These are phyloP conservation scores for Xerocomus nothofagi DNA, from an alignment of 1,284 basidiomycete genomes.

Conservation along the genomic window DNA sequence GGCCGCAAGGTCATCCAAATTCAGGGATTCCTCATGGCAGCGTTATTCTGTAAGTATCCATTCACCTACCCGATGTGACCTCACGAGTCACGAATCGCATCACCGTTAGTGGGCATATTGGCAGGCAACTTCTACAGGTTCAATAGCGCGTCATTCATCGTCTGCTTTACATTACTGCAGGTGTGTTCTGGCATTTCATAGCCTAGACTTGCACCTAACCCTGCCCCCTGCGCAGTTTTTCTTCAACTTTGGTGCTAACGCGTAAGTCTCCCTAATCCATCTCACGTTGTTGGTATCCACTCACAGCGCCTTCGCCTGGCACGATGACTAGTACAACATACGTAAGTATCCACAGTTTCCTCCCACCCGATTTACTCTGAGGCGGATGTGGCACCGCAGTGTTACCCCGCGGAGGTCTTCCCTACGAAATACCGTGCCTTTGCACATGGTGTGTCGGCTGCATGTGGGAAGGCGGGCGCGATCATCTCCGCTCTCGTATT, in stretches of 20 bases:
- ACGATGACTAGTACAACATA: constrained; percentile 48
- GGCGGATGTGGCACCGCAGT: constrained; percentile 35
- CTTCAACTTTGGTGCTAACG: constrained; percentile 87
- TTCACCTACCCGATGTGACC: not conserved
- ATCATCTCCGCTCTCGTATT: constrained; percentile 83
- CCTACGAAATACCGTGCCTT: constrained; percentile 80
- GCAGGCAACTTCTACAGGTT: constrained; percentile 67
- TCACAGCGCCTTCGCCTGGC: constrained; percentile 5
- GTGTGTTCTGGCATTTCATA: constrained; percentile 20
- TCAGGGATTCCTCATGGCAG: constrained; percentile 74
- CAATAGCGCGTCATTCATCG: constrained; percentile 63
- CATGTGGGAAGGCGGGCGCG: constrained; percentile 76
- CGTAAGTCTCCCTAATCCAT: constrained; percentile 40
- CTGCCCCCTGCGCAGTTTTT: constrained; percentile 53
- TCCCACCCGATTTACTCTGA: not conserved
- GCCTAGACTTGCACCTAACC: not conserved
- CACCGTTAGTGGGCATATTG: constrained; percentile 51
- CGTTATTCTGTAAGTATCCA: constrained; percentile 57
- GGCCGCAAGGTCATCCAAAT: constrained; percentile 77
- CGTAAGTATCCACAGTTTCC: constrained; percentile 35
- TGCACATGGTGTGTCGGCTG: constrained; percentile 81
- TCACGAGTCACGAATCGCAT: not conserved
- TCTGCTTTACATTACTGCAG: constrained; percentile 66
- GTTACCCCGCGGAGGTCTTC: constrained; percentile 85
- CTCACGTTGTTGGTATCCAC: not conserved